These are phyloP conservation scores for Smallanthus sonchifolius DNA, from an alignment of 129 eudicot genomes.

Conservation along the genomic window DNA sequence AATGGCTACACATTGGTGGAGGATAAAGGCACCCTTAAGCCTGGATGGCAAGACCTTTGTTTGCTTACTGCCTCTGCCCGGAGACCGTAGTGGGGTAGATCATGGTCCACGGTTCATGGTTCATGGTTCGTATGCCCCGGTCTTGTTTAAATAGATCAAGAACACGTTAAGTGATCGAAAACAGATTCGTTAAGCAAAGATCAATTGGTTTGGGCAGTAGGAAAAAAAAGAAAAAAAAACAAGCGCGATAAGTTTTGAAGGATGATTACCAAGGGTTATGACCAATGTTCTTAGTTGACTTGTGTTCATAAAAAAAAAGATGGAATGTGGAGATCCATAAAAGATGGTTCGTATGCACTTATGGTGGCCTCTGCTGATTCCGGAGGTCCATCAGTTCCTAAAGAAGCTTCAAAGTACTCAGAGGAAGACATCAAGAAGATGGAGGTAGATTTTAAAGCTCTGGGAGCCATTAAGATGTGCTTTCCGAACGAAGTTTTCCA, in stretches of 20 bases:
- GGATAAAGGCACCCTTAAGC: slow-evolving; percentile 88
- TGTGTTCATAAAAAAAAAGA: slow-evolving; percentile 24
- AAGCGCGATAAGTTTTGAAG: slow-evolving; percentile 22
- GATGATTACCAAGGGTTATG: slow-evolving; percentile 15
- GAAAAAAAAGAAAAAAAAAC: not conserved
- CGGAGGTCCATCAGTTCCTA: no score
- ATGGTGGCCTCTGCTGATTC: no score
- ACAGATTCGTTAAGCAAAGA: not conserved
- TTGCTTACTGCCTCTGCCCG: slow-evolving; percentile 99
- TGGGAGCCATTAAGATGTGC: no score
- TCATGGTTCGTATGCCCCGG: not conserved
- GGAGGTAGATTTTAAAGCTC: no score
- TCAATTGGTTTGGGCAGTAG: not conserved
- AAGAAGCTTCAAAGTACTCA: no score
- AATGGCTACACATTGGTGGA: slow-evolving; percentile 94
- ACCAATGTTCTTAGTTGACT: slow-evolving; percentile 1
- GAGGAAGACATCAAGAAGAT: no score
- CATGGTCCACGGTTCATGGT: not conserved
- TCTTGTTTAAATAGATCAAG: not conserved
- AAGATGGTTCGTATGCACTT: no score
- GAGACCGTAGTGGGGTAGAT: slow-evolving; percentile 45
- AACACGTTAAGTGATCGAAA: not conserved
- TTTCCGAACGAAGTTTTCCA: no score
- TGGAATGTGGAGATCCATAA: no score
- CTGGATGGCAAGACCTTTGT: slow-evolving; percentile 98